Evolutionary conservation across 2,329 filamentous ascomycete species (phyloP).

Genomic region (Colletotrichum paranaense): DNA sequence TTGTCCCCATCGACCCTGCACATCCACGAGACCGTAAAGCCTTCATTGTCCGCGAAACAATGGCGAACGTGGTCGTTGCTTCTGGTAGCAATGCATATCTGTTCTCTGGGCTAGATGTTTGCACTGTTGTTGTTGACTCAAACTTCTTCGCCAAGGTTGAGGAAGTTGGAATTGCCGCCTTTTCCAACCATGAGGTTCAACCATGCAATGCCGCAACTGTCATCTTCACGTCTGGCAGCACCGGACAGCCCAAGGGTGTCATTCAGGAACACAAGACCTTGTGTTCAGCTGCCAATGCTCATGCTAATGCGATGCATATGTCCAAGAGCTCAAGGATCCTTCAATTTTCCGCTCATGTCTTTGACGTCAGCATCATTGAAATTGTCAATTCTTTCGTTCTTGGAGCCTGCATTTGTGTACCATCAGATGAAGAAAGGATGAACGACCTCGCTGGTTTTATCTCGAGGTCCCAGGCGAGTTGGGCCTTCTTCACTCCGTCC

Average conservation of each 20-base stretch:
- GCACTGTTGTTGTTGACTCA: neutral
- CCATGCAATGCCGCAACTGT: constrained; percentile 43
- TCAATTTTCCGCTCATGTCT: constrained; percentile 46
- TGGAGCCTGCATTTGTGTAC: constrained; percentile 51
- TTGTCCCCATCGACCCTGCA: constrained; percentile 44
- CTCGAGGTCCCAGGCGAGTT: constrained; percentile 9
- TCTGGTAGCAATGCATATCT: neutral
- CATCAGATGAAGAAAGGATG: constrained; percentile 49
- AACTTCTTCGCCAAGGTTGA: neutral
- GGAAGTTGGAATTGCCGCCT: neutral
- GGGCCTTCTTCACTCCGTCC: constrained; percentile 30
- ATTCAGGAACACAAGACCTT: constrained; percentile 46
- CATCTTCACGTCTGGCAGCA: constrained; percentile 66
- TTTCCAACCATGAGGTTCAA: constrained; percentile 3
- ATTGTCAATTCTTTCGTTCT: constrained; percentile 50
- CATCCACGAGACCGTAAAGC: constrained; percentile 23
- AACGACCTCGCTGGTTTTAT: constrained; percentile 40
- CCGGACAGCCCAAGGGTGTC: constrained; percentile 64
- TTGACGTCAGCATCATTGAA: constrained; percentile 51
- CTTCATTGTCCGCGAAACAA: constrained; percentile 4
- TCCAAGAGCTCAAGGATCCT: constrained; percentile 17
- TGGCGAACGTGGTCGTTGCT: neutral
- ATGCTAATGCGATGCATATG: constrained; percentile 14
- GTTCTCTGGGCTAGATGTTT: neutral
- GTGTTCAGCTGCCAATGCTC: constrained; percentile 37